Conservation (phyloP, 495 filamentous ascomycete genomes). For the Lichina pygmaea region DNA sequence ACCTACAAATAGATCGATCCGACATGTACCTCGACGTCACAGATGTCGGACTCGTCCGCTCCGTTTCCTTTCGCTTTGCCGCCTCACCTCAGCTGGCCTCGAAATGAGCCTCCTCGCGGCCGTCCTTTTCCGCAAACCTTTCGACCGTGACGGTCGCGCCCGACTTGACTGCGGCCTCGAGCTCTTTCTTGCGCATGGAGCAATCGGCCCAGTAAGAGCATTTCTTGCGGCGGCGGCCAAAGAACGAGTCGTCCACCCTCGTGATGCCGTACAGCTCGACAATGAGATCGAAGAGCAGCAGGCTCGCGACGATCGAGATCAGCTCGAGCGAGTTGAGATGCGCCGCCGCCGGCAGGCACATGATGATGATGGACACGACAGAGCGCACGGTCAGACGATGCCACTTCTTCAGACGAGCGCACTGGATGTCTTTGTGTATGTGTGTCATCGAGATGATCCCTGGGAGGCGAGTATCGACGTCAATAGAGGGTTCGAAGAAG, state of each 20-base stretch:
- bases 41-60: background rate
- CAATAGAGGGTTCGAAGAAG: too few species aligned
- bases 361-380: constrained; percentile 17
- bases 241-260: constrained; percentile 17
- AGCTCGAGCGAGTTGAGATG: constrained; percentile 20
- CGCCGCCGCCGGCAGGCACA: constrained; percentile 18
- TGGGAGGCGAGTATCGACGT: background rate
- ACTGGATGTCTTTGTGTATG: constrained; percentile 9
- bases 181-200: constrained; percentile 3
- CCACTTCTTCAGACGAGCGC: constrained; percentile 19
- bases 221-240: constrained; percentile 6
- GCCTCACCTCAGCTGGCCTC: background rate
- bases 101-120: background rate
- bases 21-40: too few species aligned
- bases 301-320: constrained; percentile 19
- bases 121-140: background rate
- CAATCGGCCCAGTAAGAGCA: constrained; percentile 14
- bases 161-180: constrained; percentile 1
- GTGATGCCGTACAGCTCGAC: constrained; percentile 24
- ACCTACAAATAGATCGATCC: too few species aligned
- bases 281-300: constrained; percentile 18
- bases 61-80: background rate
- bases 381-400: constrained; percentile 19
- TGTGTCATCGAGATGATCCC: constrained; percentile 12
- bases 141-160: background rate